Base-by-base conservation (phyloP, 2,329 filamentous ascomycete genomes). In the Cucurbitaria berberidis region DNA sequence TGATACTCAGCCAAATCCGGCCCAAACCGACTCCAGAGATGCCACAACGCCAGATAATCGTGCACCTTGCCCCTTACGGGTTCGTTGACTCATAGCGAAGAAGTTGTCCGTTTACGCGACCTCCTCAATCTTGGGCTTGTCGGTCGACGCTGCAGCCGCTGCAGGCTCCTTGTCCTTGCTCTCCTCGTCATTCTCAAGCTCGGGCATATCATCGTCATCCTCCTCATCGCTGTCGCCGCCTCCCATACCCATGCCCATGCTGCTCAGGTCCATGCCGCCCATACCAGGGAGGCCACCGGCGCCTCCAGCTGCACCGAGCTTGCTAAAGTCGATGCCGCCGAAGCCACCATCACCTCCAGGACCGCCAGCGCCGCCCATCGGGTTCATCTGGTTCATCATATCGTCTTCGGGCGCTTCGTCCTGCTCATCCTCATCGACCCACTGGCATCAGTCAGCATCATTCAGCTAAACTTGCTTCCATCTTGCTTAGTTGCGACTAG, bases 371-470 rank as follows among this genome's bases (percentile, higher is more conserved):
- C 73, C 73, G 38, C 66, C 76, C 73, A 78, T 89, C 61, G 85
- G 77, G 62, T 78, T 78, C 78, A 81, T 81, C 63, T 77, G 76
- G 60, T 70, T 75, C 77, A 81, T 80, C 72, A 77, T 78, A 64
- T 80, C 77, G 77, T 96, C 93, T 77, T 96, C 93, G 51, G 86
- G 82, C 55, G 85, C 88, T 78, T 91, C 92, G 73, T 98, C 89
- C 82, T 99, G 95, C 85, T 99, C 95, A 74, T 99, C 93, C 86
- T 97, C 91, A 67, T 97, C 93, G 70, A 96, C 90, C 93, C 93
- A 97, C 86, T 88, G 35, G 18, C 55, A 50, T 35, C 15, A 27
- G 54, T 75, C 67, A 74, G 67, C 35, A 16, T n/a, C 15, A 5
- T 39, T 18, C 21, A 26, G 19, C 11, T 27, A 3, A 0, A 29